Base-by-base conservation (phyloP, 2,329 filamentous ascomycete species). In the Colletotrichum lentis region DNA sequence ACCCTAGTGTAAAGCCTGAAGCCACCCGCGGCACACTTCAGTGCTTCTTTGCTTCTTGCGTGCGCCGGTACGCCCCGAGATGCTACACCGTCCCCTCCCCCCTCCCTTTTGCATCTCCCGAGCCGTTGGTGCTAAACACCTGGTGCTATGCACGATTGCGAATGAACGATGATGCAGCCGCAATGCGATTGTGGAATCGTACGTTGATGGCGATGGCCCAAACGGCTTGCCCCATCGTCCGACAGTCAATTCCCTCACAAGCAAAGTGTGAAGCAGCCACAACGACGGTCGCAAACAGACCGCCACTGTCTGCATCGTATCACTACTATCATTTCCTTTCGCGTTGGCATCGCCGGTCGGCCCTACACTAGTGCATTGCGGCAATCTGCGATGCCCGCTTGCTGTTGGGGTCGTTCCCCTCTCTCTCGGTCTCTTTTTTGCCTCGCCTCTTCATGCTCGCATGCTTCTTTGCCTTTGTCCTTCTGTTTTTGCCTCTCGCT, bases 91-190 rank as follows among this genome's bases (percentile, higher is more conserved):
- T 44, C 44, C 41, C 24, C 27, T 8, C 27, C 27, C 27, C 27
- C 27, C 27, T 31, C 24, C 24, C 27, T 7, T 31, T 62, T 43
- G n/a, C 35, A 55, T 55, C 35, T 66, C 50, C 57, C 57, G 63
- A 49, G 44, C 63, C 63, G 62, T 65, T 68, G 54, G 62, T 68
- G 62, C 61, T 68, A 65, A 55, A 56, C 49, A 22, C 61, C 59
- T 59, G 65, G 55, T 44, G 54, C 14, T 14, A 49, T 41, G 55
- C 55, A 47, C n/a, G 22, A 37, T 37, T 37, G 47, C 44, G 27
- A 31, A 31, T 31, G 27, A 31, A 22, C 35, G 14, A 58, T 12
- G 41, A 64, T 54, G 31, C 1, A 47, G 56, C 49, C 49, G 49
- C 39, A 49, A 18, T 31, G 50, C 56, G 53, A 66, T 43, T 31